These are phyloP conservation scores for Neurospora tetraspora DNA, from an alignment of 495 filamentous ascomycete species.

Conservation along the genomic window DNA sequence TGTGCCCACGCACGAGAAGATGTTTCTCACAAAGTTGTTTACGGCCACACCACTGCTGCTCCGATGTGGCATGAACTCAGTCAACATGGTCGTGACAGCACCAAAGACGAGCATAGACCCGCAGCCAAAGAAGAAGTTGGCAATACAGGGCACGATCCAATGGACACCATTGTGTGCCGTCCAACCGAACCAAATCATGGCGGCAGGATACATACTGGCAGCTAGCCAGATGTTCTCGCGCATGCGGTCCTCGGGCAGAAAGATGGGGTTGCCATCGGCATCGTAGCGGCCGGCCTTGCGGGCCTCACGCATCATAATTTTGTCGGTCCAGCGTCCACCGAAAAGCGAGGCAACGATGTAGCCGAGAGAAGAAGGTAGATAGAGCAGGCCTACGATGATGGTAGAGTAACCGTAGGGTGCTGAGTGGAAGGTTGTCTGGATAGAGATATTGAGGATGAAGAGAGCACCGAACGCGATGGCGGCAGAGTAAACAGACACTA, in stretches of 20 bases:
- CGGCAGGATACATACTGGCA: conserved; percentile 62
- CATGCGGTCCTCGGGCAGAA: conserved; percentile 81
- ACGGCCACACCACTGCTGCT: conserved; percentile 72
- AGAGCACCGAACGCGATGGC: conserved; percentile 72
- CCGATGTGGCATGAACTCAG: conserved; percentile 77
- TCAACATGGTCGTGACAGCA: conserved; percentile 70
- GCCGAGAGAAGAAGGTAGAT: conserved; percentile 71
- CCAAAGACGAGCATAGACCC: conserved; percentile 85
- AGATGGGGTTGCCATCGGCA: conserved; percentile 56
- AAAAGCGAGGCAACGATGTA: conserved; percentile 64
- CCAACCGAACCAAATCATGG: conserved; percentile 55
- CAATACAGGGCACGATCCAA: conserved; percentile 47
- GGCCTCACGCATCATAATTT: conserved; percentile 80
- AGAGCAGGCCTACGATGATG: conserved; percentile 69
- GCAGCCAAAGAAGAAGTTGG: conserved; percentile 82
- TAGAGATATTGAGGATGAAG: conserved; percentile 79
- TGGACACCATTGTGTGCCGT: conserved; percentile 29
- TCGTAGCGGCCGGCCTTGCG: conserved; percentile 61
- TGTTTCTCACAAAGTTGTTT: conserved; percentile 80
- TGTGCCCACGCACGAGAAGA: conserved; percentile 69
- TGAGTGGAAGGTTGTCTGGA: conserved; percentile 63
- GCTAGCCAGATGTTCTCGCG: conserved; percentile 81
- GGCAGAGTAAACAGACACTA: conserved; percentile 72
- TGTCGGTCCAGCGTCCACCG: conserved; percentile 81
- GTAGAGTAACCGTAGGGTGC: conserved; percentile 66